phyloP scores from a whole-genome alignment of 169 alveolate genomes.

The Plasmodium gallinaceum region DNA sequence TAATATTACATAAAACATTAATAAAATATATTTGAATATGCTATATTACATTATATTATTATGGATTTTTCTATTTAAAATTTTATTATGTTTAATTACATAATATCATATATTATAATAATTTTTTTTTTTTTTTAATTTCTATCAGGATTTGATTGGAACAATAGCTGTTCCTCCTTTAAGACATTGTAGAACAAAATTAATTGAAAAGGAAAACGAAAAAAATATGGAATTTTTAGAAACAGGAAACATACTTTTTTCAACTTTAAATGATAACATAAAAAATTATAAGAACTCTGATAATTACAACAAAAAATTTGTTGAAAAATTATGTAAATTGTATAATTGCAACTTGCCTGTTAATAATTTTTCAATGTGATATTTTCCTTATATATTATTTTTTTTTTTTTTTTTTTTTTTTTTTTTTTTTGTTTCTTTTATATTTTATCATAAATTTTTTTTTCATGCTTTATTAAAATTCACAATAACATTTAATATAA shows the following conservation, averaged over 20 bases:
- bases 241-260: conserved; percentile 28
- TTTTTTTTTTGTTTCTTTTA: neutral
- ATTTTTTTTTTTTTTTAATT: neutral
- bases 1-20: neutral
- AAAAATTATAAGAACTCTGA: conserved; percentile 1
- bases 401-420: neutral
- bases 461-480: neutral
- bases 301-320: conserved; percentile 5
- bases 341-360: conserved; percentile 74
- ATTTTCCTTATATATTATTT: neutral
- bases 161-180: conserved; percentile 75
- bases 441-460: neutral
- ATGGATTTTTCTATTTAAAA: no score
- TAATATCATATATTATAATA: no score
- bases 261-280: conserved; percentile 46
- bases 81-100: no score
- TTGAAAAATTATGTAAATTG: conserved; percentile 71
- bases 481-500: neutral
- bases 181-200: conserved; percentile 66
- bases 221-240: conserved; percentile 60
- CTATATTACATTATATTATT: no score
- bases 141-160: conserved; percentile 63
- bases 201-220: conserved; percentile 52
- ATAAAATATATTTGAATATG: neutral
- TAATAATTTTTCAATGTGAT: conserved; percentile 19